A percentile compares a stretch with the other conserved stretches of the same genome.
phyloP scores from a whole-genome alignment of 129 eudicot species.

The carrot (Daucus carota) region DH1_v3.0 NC_030387.2:36076001-36076500 shows the following conservation, averaged over 20 bases:
- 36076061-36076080: slow-evolving; percentile 46
- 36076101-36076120: slow-evolving; percentile 42
- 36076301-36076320: slow-evolving; percentile 70
- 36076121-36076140: slow-evolving; percentile 36
- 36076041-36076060: slow-evolving; percentile 44
- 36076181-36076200: slow-evolving; percentile 31
- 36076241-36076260: slow-evolving; percentile 66
- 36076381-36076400: slow-evolving; percentile 46
- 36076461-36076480: slow-evolving; percentile 55
- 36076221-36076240: slow-evolving; percentile 59
- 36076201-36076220: slow-evolving; percentile 55
- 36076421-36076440: slow-evolving; percentile 76
- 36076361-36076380: slow-evolving; percentile 60
- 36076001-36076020: slow-evolving; percentile 51
- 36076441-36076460: slow-evolving; percentile 35
- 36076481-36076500: slow-evolving; percentile 62
- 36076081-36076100: slow-evolving; percentile 35
- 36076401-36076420: slow-evolving; percentile 58
- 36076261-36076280: slow-evolving; percentile 46
- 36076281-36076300: slow-evolving; percentile 55
- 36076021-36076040: slow-evolving; percentile 53
- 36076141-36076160: slow-evolving; percentile 36
- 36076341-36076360: slow-evolving; percentile 27
- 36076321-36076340: slow-evolving; percentile 28
- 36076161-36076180: slow-evolving; percentile 49